Evolutionary conservation across 2,329 filamentous ascomycete genomes (phyloP).

Genomic region (Botryotinia narcissicola): DNA sequence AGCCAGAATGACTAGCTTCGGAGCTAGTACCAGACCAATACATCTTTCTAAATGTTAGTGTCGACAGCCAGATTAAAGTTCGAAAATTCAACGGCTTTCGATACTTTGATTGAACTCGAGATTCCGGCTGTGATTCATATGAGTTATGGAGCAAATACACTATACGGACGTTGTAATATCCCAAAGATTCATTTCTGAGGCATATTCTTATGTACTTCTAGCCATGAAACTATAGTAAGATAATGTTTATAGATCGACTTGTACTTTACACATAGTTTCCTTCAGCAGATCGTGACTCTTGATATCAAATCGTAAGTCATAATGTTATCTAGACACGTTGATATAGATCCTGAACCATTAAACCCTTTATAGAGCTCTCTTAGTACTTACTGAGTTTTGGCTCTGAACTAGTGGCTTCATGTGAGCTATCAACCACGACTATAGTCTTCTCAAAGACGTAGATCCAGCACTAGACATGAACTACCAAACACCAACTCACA

Average conservation of each 20-base stretch:
- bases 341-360: rapidly evolving
- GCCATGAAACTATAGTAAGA: neutral
- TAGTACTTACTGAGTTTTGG: neutral
- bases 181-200: neutral
- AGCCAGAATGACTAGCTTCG: neutral
- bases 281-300: neutral
- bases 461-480: neutral
- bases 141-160: neutral
- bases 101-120: neutral
- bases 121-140: neutral
- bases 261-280: neutral
- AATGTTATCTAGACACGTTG: neutral
- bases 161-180: neutral
- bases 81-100: neutral
- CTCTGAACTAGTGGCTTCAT: neutral
- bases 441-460: neutral
- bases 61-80: neutral
- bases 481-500: neutral
- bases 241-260: neutral
- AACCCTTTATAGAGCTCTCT: neutral
- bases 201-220: neutral
- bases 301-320: neutral
- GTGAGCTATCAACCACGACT: neutral
- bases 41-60: neutral
- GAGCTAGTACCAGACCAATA: neutral